A percentile compares a stretch with the other conserved stretches of the same genome.
These are phyloP conservation scores for Lepidium didymum DNA, from an alignment of 345 rosid species.

Conservation along the genomic window DNA sequence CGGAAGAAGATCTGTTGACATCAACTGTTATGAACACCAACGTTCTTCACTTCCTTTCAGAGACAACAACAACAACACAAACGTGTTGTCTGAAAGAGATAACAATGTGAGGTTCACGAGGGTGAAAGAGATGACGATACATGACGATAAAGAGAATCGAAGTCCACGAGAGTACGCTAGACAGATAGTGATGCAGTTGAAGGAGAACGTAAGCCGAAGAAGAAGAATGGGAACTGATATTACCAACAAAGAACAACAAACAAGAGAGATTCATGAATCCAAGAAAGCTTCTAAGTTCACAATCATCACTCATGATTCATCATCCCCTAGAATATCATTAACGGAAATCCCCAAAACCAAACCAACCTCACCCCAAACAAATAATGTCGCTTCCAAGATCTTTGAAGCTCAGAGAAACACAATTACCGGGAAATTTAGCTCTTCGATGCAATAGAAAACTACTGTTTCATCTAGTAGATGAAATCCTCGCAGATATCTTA, in stretches of 20 bases:
- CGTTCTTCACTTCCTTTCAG: constrained; percentile 72
- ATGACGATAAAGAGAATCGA: constrained; percentile 49
- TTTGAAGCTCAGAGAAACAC: constrained; percentile 28
- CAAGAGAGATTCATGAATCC: constrained; percentile 38
- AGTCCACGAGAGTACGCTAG: constrained; percentile 62
- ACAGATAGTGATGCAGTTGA: constrained; percentile 74
- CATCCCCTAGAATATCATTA: constrained; percentile 48
- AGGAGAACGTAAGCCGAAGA: constrained; percentile 50
- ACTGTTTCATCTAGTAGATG: constrained; percentile 57
- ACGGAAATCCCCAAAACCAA: constrained; percentile 33
- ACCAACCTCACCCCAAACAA: constrained; percentile 12
- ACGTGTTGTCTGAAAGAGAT: constrained; percentile 19
- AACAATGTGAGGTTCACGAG: constrained; percentile 31
- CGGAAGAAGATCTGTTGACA: constrained; percentile 62
- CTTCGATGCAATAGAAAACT: constrained; percentile 59
- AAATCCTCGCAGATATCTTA: constrained; percentile 49
- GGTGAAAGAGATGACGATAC: constrained; percentile 41
- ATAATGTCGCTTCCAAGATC: constrained; percentile 1
- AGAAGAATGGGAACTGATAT: constrained; percentile 65
- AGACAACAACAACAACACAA: constrained; percentile 34
- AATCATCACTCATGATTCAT: constrained; percentile 24
- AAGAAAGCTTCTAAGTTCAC: constrained; percentile 43
- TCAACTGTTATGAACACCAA: constrained; percentile 42
- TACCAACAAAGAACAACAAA: constrained; percentile 52
- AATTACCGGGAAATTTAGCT: constrained; percentile 26